A percentile compares a stretch with the other conserved stretches of the same genome.
Evolutionary conservation across 2,329 filamentous ascomycete genomes (phyloP).

Genomic region (Botryosphaeria dothidea): DNA sequence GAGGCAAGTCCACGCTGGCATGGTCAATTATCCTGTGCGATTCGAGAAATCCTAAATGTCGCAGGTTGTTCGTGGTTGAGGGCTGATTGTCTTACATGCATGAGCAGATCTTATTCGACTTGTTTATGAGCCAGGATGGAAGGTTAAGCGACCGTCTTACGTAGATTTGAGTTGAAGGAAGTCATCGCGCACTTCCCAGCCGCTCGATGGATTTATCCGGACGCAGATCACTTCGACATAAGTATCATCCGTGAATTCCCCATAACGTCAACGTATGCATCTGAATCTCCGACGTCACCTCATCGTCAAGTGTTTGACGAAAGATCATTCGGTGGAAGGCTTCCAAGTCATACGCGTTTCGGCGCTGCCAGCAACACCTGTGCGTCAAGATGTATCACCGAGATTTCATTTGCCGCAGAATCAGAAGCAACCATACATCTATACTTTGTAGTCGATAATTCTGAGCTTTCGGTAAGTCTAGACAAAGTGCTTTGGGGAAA

Average conservation of each 20-base stretch:
- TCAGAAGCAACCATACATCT: too few relatives aligned
- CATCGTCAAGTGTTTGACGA: too few relatives aligned
- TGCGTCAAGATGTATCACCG: too few relatives aligned
- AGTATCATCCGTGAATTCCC: neutral
- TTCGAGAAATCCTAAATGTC: neutral
- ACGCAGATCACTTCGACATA: too few relatives aligned
- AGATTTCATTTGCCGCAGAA: too few relatives aligned
- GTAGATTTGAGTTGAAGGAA: neutral
- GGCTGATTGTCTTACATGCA: conserved; percentile 5
- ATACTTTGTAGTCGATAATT: too few relatives aligned
- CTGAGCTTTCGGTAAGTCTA: too few relatives aligned
- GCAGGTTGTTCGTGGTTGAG: neutral
- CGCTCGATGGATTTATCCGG: neutral
- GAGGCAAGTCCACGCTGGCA: neutral
- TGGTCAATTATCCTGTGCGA: neutral
- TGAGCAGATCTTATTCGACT: conserved; percentile 1
- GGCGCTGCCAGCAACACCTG: too few relatives aligned
- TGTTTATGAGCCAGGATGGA: neutral
- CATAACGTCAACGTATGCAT: neutral
- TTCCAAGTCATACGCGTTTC: too few relatives aligned
- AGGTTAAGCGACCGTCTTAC: neutral
- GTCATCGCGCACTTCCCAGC: neutral
- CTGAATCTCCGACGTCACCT: too few relatives aligned
- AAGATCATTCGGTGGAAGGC: too few relatives aligned
- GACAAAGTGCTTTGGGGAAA: too few relatives aligned